Conservation (phyloP, 2,329 filamentous ascomycete genomes). For the Alternaria sp. region DNA sequence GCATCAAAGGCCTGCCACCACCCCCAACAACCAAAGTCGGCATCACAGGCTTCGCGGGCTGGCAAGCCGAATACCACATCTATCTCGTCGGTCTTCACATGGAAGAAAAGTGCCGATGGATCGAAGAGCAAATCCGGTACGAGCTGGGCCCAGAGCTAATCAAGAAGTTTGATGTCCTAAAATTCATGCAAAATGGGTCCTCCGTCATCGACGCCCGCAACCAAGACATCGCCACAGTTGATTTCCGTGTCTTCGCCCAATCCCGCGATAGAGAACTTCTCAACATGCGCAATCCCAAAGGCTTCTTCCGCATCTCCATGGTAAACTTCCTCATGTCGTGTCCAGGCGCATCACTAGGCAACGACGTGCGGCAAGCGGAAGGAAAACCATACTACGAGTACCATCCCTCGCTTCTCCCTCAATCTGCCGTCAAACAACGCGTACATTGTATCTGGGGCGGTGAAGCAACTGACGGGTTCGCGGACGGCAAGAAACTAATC, state of each 20-base stretch:
- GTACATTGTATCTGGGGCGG: slow-evolving; percentile 39
- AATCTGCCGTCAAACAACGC: slow-evolving; percentile 33
- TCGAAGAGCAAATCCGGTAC: slow-evolving; percentile 46
- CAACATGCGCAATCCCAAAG: slow-evolving; percentile 47
- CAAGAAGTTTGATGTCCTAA: slow-evolving; percentile 46
- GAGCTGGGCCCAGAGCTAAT: slow-evolving; percentile 46
- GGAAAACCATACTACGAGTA: slow-evolving; percentile 49
- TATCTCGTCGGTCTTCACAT: slow-evolving; percentile 56
- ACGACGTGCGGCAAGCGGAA: slow-evolving; percentile 34
- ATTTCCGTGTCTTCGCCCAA: slow-evolving; percentile 57
- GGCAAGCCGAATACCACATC: slow-evolving; percentile 55
- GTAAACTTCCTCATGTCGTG: slow-evolving; percentile 52
- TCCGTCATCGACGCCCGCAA: slow-evolving; percentile 48
- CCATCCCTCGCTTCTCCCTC: slow-evolving; percentile 47
- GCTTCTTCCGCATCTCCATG: slow-evolving; percentile 50
- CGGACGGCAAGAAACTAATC: slow-evolving; percentile 27
- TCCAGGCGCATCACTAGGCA: slow-evolving; percentile 46
- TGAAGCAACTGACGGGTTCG: slow-evolving; percentile 13
- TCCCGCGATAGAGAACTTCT: slow-evolving; percentile 50
- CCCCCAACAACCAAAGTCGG: slow-evolving; percentile 58
- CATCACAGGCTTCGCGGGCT: slow-evolving; percentile 55
- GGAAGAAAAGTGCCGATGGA: slow-evolving; percentile 52
- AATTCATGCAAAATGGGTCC: slow-evolving; percentile 51
- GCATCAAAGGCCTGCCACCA: slow-evolving; percentile 52
- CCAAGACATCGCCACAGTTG: slow-evolving; percentile 58